Conservation (phyloP, 257 asterid genomes). For the Salvia miltiorrhiza region DNA sequence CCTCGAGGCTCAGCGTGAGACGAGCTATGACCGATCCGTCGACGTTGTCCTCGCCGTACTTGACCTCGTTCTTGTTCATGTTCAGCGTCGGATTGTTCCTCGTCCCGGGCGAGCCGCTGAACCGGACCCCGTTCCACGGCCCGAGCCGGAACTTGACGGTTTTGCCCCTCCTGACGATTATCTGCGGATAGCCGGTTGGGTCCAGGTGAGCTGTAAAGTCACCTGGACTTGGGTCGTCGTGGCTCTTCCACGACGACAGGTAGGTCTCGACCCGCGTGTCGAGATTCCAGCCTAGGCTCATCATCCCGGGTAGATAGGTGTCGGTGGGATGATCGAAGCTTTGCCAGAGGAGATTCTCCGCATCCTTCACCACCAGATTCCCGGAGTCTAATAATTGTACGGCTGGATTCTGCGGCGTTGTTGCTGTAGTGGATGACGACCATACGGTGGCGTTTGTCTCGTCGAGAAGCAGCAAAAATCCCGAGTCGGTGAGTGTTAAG, state of each 20-base stretch:
- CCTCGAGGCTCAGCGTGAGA: conserved; percentile 10
- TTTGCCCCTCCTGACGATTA: not conserved
- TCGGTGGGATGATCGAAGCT: not conserved
- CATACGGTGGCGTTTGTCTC: not conserved
- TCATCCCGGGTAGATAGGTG: conserved; percentile 7
- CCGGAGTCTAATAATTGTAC: not conserved
- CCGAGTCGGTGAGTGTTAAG: not conserved
- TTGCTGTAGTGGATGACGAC: not conserved
- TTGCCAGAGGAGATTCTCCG: conserved; percentile 1
- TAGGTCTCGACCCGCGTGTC: conserved; percentile 1
- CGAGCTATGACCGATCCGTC: conserved; percentile 11
- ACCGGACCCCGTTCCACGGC: conserved; percentile 22
- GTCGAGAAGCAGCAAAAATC: not conserved
- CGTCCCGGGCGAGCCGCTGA: conserved; percentile 30
- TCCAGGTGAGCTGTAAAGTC: not conserved
- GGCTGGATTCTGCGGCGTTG: not conserved
- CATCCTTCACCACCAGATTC: conserved; percentile 12
- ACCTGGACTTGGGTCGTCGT: conserved; percentile 10
- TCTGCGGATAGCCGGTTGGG: not conserved
- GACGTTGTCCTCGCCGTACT: not conserved
- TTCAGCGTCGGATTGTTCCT: conserved; percentile 14
- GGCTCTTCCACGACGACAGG: not conserved
- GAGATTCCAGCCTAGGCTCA: conserved; percentile 9
- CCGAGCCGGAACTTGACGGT: not conserved
- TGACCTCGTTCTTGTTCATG: conserved; percentile 21